Evolutionary conservation across 768 basidiomycete species (phyloP).

Genomic region (Tricholoma flavovirens): DNA sequence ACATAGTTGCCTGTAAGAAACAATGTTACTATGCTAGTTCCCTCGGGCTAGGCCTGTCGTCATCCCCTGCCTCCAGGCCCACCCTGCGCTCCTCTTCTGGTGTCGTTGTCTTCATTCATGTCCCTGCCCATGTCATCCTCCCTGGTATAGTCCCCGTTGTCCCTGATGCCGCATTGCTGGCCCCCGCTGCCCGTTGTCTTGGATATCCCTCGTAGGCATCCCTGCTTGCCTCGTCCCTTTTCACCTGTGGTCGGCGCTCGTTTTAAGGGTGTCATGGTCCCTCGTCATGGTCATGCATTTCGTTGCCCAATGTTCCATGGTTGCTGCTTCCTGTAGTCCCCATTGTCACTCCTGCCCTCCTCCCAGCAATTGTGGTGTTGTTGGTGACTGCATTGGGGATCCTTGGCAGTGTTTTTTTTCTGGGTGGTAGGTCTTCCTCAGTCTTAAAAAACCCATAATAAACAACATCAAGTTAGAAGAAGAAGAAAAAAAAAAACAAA

Average conservation of each 20-base stretch:
- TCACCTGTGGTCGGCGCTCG: background rate
- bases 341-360: background rate
- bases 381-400: background rate
- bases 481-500: background rate
- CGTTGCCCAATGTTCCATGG: too few relatives aligned
- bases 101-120: background rate
- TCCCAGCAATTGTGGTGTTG: too few relatives aligned
- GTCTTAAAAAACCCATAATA: background rate
- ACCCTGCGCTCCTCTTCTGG: background rate
- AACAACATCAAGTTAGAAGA: background rate
- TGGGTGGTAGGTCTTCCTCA: background rate
- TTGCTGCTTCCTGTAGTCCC: background rate
- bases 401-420: background rate
- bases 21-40: background rate
- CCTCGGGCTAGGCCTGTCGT: background rate
- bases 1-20: background rate
- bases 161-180: background rate
- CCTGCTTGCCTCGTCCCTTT: background rate
- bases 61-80: background rate
- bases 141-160: background rate
- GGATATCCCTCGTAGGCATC: too few relatives aligned
- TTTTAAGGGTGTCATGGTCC: background rate
- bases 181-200: background rate
- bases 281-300: background rate
- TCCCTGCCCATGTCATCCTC: background rate